Evolutionary conservation across 2,329 filamentous ascomycete genomes (phyloP).

Genomic region (Aureobasidium subglaciale): DNA sequence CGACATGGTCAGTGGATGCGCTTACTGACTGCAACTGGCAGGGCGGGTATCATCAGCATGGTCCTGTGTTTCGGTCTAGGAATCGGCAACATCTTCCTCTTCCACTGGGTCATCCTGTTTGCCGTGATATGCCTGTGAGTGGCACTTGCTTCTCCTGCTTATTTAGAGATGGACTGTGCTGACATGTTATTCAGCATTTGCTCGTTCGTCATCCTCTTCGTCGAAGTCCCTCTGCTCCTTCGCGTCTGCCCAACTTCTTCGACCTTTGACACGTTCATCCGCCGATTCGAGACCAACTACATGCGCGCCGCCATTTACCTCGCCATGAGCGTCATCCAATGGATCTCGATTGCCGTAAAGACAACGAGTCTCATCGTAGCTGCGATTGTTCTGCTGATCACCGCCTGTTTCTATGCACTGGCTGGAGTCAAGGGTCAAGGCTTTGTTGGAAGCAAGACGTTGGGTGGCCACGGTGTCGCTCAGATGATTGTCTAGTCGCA

Average conservation of each 20-base stretch:
- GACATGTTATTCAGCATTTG: conserved; percentile 31
- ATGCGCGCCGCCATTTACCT: conserved; percentile 86
- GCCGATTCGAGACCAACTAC: conserved; percentile 90
- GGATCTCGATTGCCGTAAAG: conserved; percentile 62
- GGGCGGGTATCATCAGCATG: conserved; percentile 54
- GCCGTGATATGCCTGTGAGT: conserved; percentile 47
- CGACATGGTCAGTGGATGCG: conserved; percentile 14
- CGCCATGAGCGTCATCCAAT: conserved; percentile 75
- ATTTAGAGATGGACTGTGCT: conserved; percentile 5
- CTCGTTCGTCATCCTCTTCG: conserved; percentile 45
- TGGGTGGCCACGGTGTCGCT: conserved; percentile 86
- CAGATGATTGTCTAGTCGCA: conserved; percentile 94
- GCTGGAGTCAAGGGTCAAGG: conserved; percentile 76
- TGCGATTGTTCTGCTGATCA: conserved; percentile 70
- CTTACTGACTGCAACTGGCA: conserved; percentile 23
- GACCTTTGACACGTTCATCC: conserved; percentile 82
- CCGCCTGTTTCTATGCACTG: conserved; percentile 71
- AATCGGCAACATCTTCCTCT: conserved; percentile 61
- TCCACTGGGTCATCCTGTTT: conserved; percentile 53
- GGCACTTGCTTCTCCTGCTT: neutral
- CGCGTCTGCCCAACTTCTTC: conserved; percentile 94
- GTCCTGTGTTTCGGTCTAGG: conserved; percentile 60
- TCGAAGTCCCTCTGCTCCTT: conserved; percentile 82
- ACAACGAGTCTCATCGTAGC: conserved; percentile 75
- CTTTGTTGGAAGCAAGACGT: conserved; percentile 89